These are phyloP conservation scores for Psilocybe sp. DNA, from an alignment of 768 basidiomycete genomes.

Conservation along the genomic window DNA sequence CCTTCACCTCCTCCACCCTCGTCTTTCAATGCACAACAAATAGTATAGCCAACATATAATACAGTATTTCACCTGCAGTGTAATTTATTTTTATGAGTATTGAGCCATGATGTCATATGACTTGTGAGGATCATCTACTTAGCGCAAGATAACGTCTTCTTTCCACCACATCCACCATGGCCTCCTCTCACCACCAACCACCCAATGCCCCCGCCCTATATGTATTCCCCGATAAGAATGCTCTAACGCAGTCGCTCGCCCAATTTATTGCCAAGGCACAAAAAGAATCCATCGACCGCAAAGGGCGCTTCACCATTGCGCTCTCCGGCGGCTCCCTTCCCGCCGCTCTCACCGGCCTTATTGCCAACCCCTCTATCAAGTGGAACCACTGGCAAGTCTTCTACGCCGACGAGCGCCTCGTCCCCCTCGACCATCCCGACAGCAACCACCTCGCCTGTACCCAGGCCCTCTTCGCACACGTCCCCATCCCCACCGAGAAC, in stretches of 20 bases:
- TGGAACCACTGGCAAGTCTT: slow-evolving; percentile 99
- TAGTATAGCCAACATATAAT: not conserved
- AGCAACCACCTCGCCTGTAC: slow-evolving; percentile 85
- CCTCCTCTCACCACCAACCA: slow-evolving; percentile 41
- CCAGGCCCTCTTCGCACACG: slow-evolving; percentile 73
- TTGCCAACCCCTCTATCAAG: slow-evolving; percentile 60
- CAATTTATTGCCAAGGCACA: slow-evolving; percentile 84
- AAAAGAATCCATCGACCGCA: slow-evolving; percentile 84
- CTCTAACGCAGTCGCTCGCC: slow-evolving; percentile 67
- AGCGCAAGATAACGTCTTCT: slow-evolving; percentile 3
- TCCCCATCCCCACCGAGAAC: slow-evolving; percentile 71
- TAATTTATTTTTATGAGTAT: not conserved
- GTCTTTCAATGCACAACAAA: not conserved
- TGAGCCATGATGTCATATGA: slow-evolving; percentile 13
- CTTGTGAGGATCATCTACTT: slow-evolving; percentile 4
- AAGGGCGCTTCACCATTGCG: slow-evolving; percentile 89
- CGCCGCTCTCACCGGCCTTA: slow-evolving; percentile 71
- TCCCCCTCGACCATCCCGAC: slow-evolving; percentile 89
- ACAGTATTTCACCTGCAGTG: not conserved
- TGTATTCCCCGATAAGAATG: slow-evolving; percentile 58
- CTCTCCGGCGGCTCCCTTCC: slow-evolving; percentile 93
- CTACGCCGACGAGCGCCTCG: slow-evolving; percentile 94
- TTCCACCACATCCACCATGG: slow-evolving; percentile 23
- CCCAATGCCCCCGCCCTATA: slow-evolving; percentile 68
- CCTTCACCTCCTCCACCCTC: not conserved